Evolutionary conservation across 805 yeast genomes (phyloP), one percentile per base, ranked within the genome.

Genomic region (Zygotorulaspora danielsina): DNA sequence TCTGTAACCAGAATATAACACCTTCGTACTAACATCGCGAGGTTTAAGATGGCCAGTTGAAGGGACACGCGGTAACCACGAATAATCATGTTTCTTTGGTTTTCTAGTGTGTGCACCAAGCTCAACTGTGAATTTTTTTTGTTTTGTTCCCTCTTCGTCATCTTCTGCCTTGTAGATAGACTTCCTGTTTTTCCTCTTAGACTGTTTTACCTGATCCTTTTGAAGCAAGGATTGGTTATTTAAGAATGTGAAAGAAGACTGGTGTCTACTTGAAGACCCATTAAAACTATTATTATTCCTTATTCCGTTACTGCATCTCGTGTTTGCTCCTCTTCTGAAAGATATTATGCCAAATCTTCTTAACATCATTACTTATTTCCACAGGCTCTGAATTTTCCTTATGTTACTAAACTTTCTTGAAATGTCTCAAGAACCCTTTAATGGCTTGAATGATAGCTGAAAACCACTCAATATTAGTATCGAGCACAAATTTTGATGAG

Each of bases 1-100:
- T 34, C 64, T 57, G 31, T 59, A 59, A 10, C 64, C 64, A 4
- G 57, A 51, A 35, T 53, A 59, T 21, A 61, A 42, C 26, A 53
- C 44, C n/a, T 48, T 41, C 10, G 54, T 45, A 20, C 42, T 45
- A 19, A 59, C 44, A 13, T 57, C 59, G 8, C 46, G 46, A 1
- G 46, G 55, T 18, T 51, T 49, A 7, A 59, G 32, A 38, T 54
- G 47, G 10, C 41, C 42, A 9, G 61, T 57, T 3, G 56, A 46
- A 10, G 61, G 58, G 7, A 55, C 63, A 35, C 54, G 45, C 21
- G 65, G 65, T 16, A 61, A 29, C 48, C 59, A 51, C 7, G 57
- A 52, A 35, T 50, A 59, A 38, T 51, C 59, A 21, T 42, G 39
- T 24, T 31, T 46, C 19, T 39, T 44, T 20, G 34, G 45, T 31